Evolutionary conservation across 352 stramenopile species (phyloP).

Genomic region (Phytophthora gonapodyides): DNA sequence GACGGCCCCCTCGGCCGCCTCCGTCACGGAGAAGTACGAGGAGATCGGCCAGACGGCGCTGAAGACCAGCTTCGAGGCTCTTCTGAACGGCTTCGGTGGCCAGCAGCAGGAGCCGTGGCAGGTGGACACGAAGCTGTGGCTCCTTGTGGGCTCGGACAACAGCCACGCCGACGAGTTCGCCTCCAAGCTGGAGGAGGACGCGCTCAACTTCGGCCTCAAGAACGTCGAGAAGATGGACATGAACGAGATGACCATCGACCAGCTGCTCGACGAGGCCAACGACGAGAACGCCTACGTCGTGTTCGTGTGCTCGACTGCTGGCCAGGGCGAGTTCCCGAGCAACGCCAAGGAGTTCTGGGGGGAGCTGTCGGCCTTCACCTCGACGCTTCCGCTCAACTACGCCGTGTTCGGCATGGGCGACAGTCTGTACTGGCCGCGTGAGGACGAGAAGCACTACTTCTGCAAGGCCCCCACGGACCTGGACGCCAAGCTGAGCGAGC

Average conservation of each 20-base stretch:
- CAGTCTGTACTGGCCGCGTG: constrained; percentile 79
- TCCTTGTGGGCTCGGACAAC: constrained; percentile 82
- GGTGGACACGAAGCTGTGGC: constrained; percentile 72
- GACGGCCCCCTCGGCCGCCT: constrained; percentile 37
- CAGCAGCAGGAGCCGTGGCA: constrained; percentile 57
- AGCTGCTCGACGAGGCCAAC: constrained; percentile 69
- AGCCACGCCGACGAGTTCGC: constrained; percentile 75
- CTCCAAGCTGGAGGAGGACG: constrained; percentile 72
- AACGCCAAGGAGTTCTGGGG: constrained; percentile 86
- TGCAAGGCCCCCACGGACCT: constrained; percentile 74
- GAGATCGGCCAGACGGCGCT: constrained; percentile 83
- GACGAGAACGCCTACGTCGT: constrained; percentile 74
- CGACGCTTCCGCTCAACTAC: constrained; percentile 74
- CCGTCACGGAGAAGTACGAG: constrained; percentile 72
- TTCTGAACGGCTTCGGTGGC: constrained; percentile 71
- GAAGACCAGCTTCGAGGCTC: constrained; percentile 81
- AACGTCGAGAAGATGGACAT: constrained; percentile 86
- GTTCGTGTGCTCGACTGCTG: constrained; percentile 80
- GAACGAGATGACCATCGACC: constrained; percentile 79
- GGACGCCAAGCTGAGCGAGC: constrained; percentile 74
- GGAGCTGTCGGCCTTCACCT: constrained; percentile 57
- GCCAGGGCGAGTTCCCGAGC: constrained; percentile 78
- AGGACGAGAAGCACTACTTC: constrained; percentile 88
- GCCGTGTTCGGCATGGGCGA: constrained; percentile 83
- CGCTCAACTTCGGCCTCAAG: constrained; percentile 67